Percentiles rank a stretch among this genome's conserved stretches.
Evolutionary conservation across 2,329 filamentous ascomycete genomes (phyloP).

Genomic region (Arthrobotrys conoides): DNA sequence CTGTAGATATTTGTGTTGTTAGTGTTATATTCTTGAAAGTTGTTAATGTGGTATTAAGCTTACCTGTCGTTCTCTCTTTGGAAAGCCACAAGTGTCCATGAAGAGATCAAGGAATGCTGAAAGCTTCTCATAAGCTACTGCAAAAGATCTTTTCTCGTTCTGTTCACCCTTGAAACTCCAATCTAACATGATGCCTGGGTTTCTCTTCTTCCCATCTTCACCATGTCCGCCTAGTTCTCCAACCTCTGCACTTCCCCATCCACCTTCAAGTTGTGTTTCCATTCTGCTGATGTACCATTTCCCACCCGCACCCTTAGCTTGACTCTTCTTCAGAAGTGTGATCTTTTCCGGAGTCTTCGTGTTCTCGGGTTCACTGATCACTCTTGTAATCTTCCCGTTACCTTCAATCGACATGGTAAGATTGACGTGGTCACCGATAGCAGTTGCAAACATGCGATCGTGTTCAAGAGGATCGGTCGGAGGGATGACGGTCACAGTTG

Average conservation of each 20-base stretch:
- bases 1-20: slow-evolving; percentile 36
- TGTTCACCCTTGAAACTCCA: slow-evolving; percentile 60
- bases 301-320: slow-evolving; percentile 56
- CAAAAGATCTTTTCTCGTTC: slow-evolving; percentile 62
- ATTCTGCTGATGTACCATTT: slow-evolving; percentile 59
- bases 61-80: slow-evolving; percentile 60
- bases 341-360: slow-evolving; percentile 52
- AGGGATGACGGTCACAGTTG: slow-evolving; percentile 57
- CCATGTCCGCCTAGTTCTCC: slow-evolving; percentile 54
- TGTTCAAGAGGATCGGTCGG: slow-evolving; percentile 57
- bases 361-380: slow-evolving; percentile 58
- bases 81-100: slow-evolving; percentile 62
- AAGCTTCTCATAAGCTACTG: slow-evolving; percentile 60
- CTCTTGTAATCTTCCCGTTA: slow-evolving; percentile 59
- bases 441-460: slow-evolving; percentile 60
- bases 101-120: slow-evolving; percentile 60
- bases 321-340: slow-evolving; percentile 57
- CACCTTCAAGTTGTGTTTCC: slow-evolving; percentile 58
- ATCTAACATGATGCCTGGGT: slow-evolving; percentile 58
- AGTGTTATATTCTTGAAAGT: slow-evolving; percentile 31
- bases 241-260: slow-evolving; percentile 57
- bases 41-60: background rate
- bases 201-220: slow-evolving; percentile 58
- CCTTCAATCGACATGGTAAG: slow-evolving; percentile 60
- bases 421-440: slow-evolving; percentile 58